Evolutionary conservation across 176 grass and related monocot genomes (phyloP).

Genomic region (Cocos nucifera): DNA sequence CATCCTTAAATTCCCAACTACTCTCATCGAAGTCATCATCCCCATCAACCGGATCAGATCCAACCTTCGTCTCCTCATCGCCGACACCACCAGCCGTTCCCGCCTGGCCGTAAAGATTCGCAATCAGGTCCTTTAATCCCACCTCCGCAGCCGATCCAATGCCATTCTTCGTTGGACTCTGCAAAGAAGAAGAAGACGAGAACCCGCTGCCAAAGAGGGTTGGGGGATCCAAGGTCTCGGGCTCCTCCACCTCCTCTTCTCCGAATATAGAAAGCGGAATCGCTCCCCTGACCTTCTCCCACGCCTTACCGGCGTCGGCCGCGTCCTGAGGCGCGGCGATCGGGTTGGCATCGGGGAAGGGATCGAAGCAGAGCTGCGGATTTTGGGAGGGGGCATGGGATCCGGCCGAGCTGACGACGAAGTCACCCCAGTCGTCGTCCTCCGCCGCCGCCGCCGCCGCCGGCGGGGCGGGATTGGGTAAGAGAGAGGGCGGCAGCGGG

Average conservation of each 20-base stretch:
- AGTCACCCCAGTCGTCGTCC: conserved; percentile 16
- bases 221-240: neutral
- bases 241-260: conserved; percentile 7
- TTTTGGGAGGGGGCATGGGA: neutral
- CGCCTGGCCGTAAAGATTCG: conserved; percentile 6
- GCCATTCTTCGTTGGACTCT: neutral
- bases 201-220: neutral
- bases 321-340: neutral
- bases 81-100: neutral
- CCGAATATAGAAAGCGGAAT: conserved; percentile 16
- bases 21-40: conserved; percentile 14
- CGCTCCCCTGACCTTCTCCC: conserved; percentile 12
- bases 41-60: neutral
- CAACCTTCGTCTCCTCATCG: neutral
- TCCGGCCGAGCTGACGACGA: conserved; percentile 2
- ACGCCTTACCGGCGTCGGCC: neutral
- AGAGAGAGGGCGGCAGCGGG: too few relatives aligned
- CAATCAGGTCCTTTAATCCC: conserved; percentile 13
- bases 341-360: neutral
- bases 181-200: neutral
- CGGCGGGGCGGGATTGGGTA: too few relatives aligned
- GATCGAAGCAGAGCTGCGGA: neutral
- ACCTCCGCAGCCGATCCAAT: neutral
- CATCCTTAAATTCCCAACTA: conserved; percentile 15
- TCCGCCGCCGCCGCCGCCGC: neutral